Evolutionary conservation across 2,329 filamentous ascomycete species (phyloP), one percentile per base, ranked within the genome.

Genomic region (Hymenoscyphus albidus): DNA sequence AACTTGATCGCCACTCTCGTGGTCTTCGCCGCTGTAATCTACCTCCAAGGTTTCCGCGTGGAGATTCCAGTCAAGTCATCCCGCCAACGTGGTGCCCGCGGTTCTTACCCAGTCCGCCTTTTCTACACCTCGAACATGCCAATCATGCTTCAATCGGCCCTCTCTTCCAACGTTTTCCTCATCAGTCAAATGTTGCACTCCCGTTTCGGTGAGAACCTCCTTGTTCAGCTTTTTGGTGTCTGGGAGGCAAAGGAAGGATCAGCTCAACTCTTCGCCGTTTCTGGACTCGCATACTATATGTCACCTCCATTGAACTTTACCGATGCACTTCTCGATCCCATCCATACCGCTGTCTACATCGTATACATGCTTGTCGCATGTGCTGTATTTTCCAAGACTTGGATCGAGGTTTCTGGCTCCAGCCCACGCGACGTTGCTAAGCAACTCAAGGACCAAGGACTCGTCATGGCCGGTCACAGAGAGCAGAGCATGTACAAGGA

Each of bases 51-150:
- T 71, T 98, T 99, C 92, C 95, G 95, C 72, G 95, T 99, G 77
- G 95, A 99, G 83, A 99, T 99, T 77, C 96, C 96, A 69, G 95
- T 99, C 86, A 99, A 99, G 89, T 97, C 93, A 67, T 94, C 93
- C 74, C 93, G 95, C 82, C 95, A 99, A 87, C 93, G 95, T 85
- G 95, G 95, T 80, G 95, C 96, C 78, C 94, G 95, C 75, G 96
- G 94, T 76, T 96, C 93, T 51, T 99, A 98, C 87, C 95, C 95
- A 75, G 88, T 99, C 79, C 94, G 96, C 76, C 91, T 99, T 66
- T 99, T 99, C 88, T 99, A 99, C 84, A 99, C 95, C 77, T 97
- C 93, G 79, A 99, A 99, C 90, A 99, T 99, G 96, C 95, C 95
- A 77, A 99, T 99, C 82, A 99, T 99, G 95, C 86, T 99, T 79